Evolutionary conservation across 176 grass and related monocot species (phyloP).

Genomic region (Avena atlantica): DNA sequence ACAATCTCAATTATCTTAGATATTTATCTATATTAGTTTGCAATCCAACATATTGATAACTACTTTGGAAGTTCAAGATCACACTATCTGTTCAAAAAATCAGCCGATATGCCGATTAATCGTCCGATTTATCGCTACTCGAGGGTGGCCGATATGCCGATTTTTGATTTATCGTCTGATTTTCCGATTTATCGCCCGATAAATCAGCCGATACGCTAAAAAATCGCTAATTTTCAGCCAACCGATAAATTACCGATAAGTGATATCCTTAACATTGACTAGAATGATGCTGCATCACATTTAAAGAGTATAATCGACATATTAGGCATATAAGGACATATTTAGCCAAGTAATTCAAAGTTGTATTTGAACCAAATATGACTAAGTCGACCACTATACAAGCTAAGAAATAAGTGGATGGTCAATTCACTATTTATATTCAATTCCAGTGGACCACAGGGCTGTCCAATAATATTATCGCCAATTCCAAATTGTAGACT

Average conservation of each 20-base stretch:
- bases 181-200: too few relatives aligned
- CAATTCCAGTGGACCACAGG: neutral
- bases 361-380: neutral
- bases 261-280: neutral
- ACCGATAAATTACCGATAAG: too few relatives aligned
- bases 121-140: too few relatives aligned
- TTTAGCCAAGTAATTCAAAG: neutral
- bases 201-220: too few relatives aligned
- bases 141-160: too few relatives aligned
- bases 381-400: neutral
- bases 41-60: neutral
- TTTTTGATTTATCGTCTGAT: too few relatives aligned
- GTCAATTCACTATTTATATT: neutral
- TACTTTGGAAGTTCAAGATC: constrained; percentile 11
- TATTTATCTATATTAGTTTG: neutral
- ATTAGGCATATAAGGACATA: neutral
- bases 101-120: too few relatives aligned
- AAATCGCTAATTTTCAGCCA: too few relatives aligned
- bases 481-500: neutral
- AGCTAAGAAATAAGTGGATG: neutral
- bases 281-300: neutral
- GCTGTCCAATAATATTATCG: neutral
- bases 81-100: neutral
- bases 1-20: neutral
- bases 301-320: neutral